Evolutionary conservation across 306 rosid genomes (phyloP).

Genomic region (Macrotyloma uniflorum): DNA sequence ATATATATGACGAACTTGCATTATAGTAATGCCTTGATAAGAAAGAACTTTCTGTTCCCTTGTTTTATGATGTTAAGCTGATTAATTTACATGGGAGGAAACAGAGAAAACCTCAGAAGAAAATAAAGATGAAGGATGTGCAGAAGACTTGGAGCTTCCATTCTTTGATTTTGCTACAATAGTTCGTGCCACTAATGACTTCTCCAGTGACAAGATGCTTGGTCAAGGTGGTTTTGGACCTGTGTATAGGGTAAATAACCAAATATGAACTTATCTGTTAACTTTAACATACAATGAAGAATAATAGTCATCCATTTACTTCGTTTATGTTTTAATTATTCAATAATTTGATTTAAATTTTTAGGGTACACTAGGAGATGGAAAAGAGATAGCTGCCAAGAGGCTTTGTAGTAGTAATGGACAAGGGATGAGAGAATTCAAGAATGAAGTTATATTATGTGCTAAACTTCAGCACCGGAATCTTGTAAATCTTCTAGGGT

Average conservation of each 20-base stretch:
- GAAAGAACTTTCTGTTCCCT: neutral
- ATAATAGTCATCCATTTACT: neutral
- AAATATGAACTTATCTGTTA: neutral
- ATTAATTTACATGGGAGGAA: neutral
- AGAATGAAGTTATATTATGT: slow-evolving; percentile 48
- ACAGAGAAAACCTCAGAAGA: neutral
- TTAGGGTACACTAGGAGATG: slow-evolving; percentile 46
- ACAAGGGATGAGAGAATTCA: slow-evolving; percentile 46
- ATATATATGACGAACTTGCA: neutral
- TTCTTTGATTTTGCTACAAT: slow-evolving; percentile 38
- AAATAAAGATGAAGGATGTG: neutral
- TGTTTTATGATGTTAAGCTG: neutral
- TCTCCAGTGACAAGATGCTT: slow-evolving; percentile 43
- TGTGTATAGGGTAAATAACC: slow-evolving; percentile 42
- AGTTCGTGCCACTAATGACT: slow-evolving; percentile 46
- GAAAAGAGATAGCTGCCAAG: slow-evolving; percentile 53
- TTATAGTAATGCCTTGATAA: neutral
- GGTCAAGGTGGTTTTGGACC: slow-evolving; percentile 59
- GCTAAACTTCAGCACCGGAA: slow-evolving; percentile 53
- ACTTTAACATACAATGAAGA: neutral
- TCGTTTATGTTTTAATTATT: neutral
- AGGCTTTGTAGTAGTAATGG: slow-evolving; percentile 39
- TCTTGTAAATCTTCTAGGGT: slow-evolving; percentile 54
- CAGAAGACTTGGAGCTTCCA: slow-evolving; percentile 54
- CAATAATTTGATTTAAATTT: neutral